These are phyloP conservation scores for Kluyveromyces dobzhanskii DNA, from an alignment of 805 yeast genomes.

Conservation along the genomic window DNA sequence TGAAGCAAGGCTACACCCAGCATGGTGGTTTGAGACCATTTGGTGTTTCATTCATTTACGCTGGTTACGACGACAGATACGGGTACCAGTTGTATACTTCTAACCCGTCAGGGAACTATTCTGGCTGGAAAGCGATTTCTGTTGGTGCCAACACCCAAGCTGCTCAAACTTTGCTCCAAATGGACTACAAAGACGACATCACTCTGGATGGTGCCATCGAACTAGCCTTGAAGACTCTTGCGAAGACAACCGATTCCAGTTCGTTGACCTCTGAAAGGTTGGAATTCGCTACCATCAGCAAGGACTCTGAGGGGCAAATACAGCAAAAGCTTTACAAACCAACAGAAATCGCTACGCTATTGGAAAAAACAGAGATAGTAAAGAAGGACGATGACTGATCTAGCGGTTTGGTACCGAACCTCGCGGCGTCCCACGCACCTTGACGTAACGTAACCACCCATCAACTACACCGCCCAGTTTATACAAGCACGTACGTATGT, in stretches of 20 bases:
- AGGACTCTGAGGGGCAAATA: slow-evolving; percentile 41
- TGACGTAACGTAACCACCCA: no score
- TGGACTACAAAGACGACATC: slow-evolving; percentile 84
- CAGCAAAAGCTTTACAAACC: slow-evolving; percentile 74
- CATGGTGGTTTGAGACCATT: slow-evolving; percentile 98
- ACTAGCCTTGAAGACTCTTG: slow-evolving; percentile 81
- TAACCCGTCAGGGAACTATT: slow-evolving; percentile 94
- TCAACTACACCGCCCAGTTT: no score
- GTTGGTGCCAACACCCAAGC: slow-evolving; percentile 96
- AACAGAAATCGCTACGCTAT: slow-evolving; percentile 61
- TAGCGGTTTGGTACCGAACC: no score
- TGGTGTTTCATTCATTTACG: slow-evolving; percentile 93
- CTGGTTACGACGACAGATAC: slow-evolving; percentile 86
- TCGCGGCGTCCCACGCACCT: no score
- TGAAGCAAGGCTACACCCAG: slow-evolving; percentile 96
- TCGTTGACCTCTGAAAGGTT: slow-evolving; percentile 81
- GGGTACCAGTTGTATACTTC: slow-evolving; percentile 91
- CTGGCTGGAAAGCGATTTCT: slow-evolving; percentile 97
- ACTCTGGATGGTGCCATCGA: slow-evolving; percentile 68
- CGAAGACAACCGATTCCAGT: slow-evolving; percentile 89
- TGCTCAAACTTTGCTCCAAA: slow-evolving; percentile 91
- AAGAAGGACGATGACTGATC: slow-evolving; percentile 41
- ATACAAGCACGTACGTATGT: no score
- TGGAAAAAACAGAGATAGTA: slow-evolving; percentile 64
- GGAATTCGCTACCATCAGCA: slow-evolving; percentile 78